These are phyloP conservation scores for Penicillium vulpinum DNA, from an alignment of 2,329 filamentous ascomycete genomes.

Conservation along the genomic window DNA sequence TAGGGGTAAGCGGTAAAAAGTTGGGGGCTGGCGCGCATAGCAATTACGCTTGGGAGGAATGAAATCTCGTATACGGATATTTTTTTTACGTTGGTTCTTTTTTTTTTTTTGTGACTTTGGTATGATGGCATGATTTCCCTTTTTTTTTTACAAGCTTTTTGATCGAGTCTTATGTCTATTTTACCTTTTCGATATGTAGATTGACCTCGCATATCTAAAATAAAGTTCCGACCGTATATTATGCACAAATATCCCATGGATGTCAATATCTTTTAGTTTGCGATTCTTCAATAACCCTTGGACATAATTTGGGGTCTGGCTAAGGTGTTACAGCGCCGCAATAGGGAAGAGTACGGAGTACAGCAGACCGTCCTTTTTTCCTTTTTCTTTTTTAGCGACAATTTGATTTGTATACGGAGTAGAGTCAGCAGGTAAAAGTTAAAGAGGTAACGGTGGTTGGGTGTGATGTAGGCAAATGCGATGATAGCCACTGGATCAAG, in stretches of 20 bases:
- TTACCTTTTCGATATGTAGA: conserved; percentile 1
- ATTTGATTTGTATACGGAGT: background rate
- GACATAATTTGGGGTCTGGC: background rate
- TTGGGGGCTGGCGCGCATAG: conserved; percentile 2
- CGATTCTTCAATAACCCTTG: background rate
- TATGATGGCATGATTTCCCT: background rate
- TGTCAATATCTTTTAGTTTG: background rate
- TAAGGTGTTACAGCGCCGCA: background rate
- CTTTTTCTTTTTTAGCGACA: background rate
- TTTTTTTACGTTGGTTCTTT: background rate
- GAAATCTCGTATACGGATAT: background rate
- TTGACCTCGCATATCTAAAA: background rate
- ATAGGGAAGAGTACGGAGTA: background rate
- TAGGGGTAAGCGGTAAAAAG: conserved; percentile 33
- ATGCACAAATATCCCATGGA: background rate
- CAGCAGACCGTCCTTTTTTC: conserved; percentile 3
- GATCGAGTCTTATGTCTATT: background rate
- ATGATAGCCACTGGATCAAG: background rate
- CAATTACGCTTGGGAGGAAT: background rate
- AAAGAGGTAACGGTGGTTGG: background rate
- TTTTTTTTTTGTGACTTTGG: background rate
- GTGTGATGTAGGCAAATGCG: background rate
- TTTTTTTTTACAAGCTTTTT: background rate
- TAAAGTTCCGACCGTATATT: conserved; percentile 2
- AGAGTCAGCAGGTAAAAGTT: background rate